Base-by-base conservation (phyloP, 1,284 basidiomycete genomes). In the Ganoderma sinense region DNA sequence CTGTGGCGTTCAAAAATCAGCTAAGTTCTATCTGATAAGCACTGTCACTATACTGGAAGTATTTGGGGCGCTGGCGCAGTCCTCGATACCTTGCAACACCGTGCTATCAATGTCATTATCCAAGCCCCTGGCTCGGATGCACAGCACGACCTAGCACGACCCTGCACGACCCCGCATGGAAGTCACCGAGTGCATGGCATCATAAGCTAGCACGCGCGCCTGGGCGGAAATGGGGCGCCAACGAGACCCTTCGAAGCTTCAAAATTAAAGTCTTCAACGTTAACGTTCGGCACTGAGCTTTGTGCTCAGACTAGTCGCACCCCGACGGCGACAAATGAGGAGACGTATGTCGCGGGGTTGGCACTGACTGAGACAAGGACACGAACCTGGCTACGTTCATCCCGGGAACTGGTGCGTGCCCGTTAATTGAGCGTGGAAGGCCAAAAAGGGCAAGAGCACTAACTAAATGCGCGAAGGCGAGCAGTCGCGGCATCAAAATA, bases 1-100 rank as follows among this genome's bases (percentile, higher is more conserved):
- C 53, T 56, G 53, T 56, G 53, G 53, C 53, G 53, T 20, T 33
- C 53, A 20, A 56, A 20, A 33, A 56, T 56, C 53, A 56, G 53
- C 31, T 56, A 56, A 33, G 16, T 14, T 20, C 6, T 56, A 33
- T 56, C 53, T 33, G 53, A 53, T 53, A 26, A 53, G 16, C 29
- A 33, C 53, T 29, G 16, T 33, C 29, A 29, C 29, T 16, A 26
- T 14, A 33, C 8, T 11, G 29, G 16, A 53, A 13, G 10, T 53
- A 29, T 33, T 56, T 56, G 29, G 53, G 53, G 53, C 16, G 4
- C 31, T 13, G 11, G 48, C 48, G 45, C n/a, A 23, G 45, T 23
- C n/a, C 45, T 48, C 10, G n/a, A 23, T 23, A 8, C 4, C 45
- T 53, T 53, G 4, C 23, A 53, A 13, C 13, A 53, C 13, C 4